Evolutionary conservation across 768 basidiomycete species (phyloP), one percentile per base, ranked within the genome.

Genomic region (Russula vinacea): DNA sequence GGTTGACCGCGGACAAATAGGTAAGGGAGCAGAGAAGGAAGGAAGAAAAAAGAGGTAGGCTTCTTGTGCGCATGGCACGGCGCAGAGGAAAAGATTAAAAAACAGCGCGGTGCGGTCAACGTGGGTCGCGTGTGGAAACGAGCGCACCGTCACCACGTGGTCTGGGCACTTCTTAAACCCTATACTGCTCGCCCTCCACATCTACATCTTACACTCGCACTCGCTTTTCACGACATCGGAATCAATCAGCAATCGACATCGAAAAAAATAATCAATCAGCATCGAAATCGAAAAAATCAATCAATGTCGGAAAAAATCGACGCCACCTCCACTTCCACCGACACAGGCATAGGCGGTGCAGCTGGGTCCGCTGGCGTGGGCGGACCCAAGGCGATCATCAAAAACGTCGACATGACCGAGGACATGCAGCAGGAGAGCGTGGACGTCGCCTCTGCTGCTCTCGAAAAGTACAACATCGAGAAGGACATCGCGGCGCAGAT

Each of bases 401-500:
- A 97, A 79, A 94, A 90, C 72, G 92, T 95, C 66, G 95, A 98
- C 78, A 97, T 97, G 94, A 83, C 78, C 71, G 94, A 97, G 70
- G 93, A 96, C 73, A 90, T 97, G 92, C 94, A 97, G 77, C 90
- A 94, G 77, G 90, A 92, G 78, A 85, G 86, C 70, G 90, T 98
- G 70, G 92, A 97, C 71, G 85, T 95, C 71, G 87, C 93, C 44
- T 84, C 84, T 19, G 81, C 85, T 26, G 92, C 94, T 1, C 83
- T 98, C 75, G 89, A 94, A 71, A 90, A 92, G 76, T 92, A 87
- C 79, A 88, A 84, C 76, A 89, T 97, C 79, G 96, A 98, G 81
- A 98, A 97, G 78, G 96, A 98, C 76, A 94, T 98, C 73, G 96
- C 96, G 17, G 94, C 95, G 47, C 88, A 91, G 76, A 91, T 98